Base-by-base conservation (phyloP, 306 rosid species). In the Inga oerstediana region DNA sequence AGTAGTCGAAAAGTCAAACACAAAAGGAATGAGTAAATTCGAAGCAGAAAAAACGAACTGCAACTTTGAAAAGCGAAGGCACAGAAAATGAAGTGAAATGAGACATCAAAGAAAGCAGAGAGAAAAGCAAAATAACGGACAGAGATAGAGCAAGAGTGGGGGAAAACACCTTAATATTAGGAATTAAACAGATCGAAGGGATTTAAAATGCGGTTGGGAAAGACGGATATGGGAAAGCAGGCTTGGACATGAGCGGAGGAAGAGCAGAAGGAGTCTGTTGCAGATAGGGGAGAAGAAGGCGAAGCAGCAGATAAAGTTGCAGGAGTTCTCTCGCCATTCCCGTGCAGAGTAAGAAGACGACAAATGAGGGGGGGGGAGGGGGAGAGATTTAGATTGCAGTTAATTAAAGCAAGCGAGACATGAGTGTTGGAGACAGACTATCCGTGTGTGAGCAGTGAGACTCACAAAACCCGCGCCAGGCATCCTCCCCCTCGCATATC, bases 101-200 rank as follows among this genome's bases (percentile, higher is more conserved):
- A 79, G 67, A 22, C 19, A 43, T 8, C 1, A 9, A 30, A 43
- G 39, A 49, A 58, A 7, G 52, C 10, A 34, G 75, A 44, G 37
- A 67, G 75, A 41, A 43, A 51, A 49, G 46, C 13, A 72, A 80
- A 43, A 62, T 13, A 14, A 19, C 16, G 12, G 35, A n/a, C 11
- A 74, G 43, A 66, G 17, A 70, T 37, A 54, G 20, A 16, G 35
- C 27, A 74, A 61, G 32, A n/a, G 64, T 6, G 49, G 54, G 14
- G 32, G 6, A 75, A 81, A 19, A 83, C 10, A 90, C 97, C 97
- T 86, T 82, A 80, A 66, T 49, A 37, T 22, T 1, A 44, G 37
- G 75, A 71, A 11, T 46, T 1, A 44, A 46, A 46, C 41, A 46
- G 76, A 72, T 72, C 59, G 76, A 46, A 24, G 76, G 22, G 41